Evolutionary conservation across 352 stramenopile genomes (phyloP), one percentile per base, ranked within the genome.

Genomic region (Elongisporangium undulatum): DNA sequence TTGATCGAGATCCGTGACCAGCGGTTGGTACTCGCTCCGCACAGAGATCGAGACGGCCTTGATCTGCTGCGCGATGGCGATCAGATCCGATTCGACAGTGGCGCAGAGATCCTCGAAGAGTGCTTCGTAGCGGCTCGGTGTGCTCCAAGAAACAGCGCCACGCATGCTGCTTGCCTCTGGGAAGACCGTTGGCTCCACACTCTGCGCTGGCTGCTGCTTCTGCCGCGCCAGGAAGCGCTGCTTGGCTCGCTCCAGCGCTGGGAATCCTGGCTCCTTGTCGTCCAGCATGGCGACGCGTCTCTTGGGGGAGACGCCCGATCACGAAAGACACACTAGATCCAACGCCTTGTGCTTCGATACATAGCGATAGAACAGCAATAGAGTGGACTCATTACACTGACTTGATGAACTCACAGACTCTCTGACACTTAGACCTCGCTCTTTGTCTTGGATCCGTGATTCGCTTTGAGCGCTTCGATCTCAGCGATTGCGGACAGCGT

Each of bases 171-270:
- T 3, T 21, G 34, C 19, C 12, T 39, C 29, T 38, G 5, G 26
- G 9, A 7, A 12, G 26, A 38, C 10, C 49, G 17, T 4, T 52
- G n/a, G n/a, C 17, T 20, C n/a, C 49, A 2, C 20, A 26, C 17
- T 53, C 22, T 53, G n/a, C 38, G 22, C 38, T 49, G 6, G 53
- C 53, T 48, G 39, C 26, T 48, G 53, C 23, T 15, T 39, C 29
- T 66, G 55, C 6, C 66, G 51, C 45, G 26, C 51, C 13, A 68
- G 51, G 21, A 66, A 77, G 49, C 68, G 54, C 58, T 62, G 68
- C 56, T 74, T 77, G 13, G 69, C 63, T 17, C 67, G 60, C 17
- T 55, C 60, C 20, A 78, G 61, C 1, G 67, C 67, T 10, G 67
- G 64, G 49, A 78, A 78, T 45, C 34, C 10, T 45, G 26, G 26